Conservation (phyloP, 371 early-diverging fungal genomes). For the Synchytrium microbalum region DNA sequence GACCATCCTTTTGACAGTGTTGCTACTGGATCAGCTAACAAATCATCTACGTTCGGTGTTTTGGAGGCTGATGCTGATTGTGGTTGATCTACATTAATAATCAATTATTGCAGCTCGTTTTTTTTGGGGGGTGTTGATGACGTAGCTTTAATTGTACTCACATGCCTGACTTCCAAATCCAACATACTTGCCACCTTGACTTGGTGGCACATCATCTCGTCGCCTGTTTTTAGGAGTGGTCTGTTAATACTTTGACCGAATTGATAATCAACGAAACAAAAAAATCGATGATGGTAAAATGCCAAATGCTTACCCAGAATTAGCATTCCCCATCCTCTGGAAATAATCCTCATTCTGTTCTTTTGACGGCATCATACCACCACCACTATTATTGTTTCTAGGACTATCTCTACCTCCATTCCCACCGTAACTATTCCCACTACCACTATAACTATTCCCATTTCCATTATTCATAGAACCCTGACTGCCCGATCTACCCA, state of each 20-base stretch:
- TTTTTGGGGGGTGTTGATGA: no score
- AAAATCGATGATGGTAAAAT: not conserved
- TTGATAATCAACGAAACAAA: slow-evolving; percentile 2
- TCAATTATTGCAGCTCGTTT: no score
- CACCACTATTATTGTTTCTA: not conserved
- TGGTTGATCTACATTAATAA: not conserved
- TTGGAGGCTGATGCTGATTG: not conserved
- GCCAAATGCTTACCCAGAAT: not conserved
- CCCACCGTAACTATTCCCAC: not conserved
- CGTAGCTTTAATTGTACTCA: no score
- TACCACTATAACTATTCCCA: slow-evolving; percentile 3
- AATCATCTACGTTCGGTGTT: slow-evolving; percentile 49
- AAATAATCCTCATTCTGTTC: slow-evolving; percentile 16
- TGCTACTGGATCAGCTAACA: slow-evolving; percentile 74
- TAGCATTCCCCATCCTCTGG: slow-evolving; percentile 3
- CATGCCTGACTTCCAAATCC: slow-evolving; percentile 68
- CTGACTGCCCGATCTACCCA: not conserved
- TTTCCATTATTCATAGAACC: not conserved
- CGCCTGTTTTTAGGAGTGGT: slow-evolving; percentile 19
- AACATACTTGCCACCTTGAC: slow-evolving; percentile 84
- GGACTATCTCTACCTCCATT: not conserved
- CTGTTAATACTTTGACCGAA: slow-evolving; percentile 29
- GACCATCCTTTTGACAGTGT: slow-evolving; percentile 54
- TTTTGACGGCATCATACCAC: slow-evolving; percentile 1
- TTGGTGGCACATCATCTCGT: slow-evolving; percentile 67